phyloP scores from a whole-genome alignment of 2,329 filamentous ascomycete genomes.

The Fusarium liriodendri region DNA sequence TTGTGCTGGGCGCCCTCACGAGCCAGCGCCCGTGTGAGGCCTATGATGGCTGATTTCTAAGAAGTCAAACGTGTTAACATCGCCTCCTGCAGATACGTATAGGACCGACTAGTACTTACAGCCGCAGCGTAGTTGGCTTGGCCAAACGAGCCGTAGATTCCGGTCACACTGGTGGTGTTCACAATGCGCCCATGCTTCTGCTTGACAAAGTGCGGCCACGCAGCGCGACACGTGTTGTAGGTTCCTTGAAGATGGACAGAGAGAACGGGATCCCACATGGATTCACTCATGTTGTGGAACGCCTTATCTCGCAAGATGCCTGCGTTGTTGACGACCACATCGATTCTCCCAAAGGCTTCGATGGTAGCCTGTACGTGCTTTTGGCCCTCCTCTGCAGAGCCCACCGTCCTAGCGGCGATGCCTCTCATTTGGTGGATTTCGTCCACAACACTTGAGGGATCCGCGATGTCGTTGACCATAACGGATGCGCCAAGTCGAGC shows the following conservation, averaged over 20 bases:
- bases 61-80: background rate
- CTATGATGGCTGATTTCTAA: constrained; percentile 90
- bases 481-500: constrained; percentile 85
- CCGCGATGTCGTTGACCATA: constrained; percentile 94
- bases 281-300: constrained; percentile 97
- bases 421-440: constrained; percentile 93
- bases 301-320: constrained; percentile 98
- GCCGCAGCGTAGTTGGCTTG: constrained; percentile 97
- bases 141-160: constrained; percentile 99
- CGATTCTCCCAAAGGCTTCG: constrained; percentile 91
- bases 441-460: constrained; percentile 89
- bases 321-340: constrained; percentile 97
- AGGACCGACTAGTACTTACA: constrained; percentile 61
- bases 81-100: background rate
- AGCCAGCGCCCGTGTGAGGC: constrained; percentile 92
- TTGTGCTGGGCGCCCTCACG: constrained; percentile 97
- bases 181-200: constrained; percentile 98
- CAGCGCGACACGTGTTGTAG: constrained; percentile 96
- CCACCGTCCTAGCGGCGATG: constrained; percentile 92
- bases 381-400: constrained; percentile 92
- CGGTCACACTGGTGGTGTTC: constrained; percentile 96
- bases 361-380: constrained; percentile 91
- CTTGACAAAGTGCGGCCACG: constrained; percentile 97
- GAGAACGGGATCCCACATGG: constrained; percentile 90
- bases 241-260: constrained; percentile 94